Conservation (phyloP, 2,329 filamentous ascomycete genomes). For the Pseudocercospora cruenta region DNA sequence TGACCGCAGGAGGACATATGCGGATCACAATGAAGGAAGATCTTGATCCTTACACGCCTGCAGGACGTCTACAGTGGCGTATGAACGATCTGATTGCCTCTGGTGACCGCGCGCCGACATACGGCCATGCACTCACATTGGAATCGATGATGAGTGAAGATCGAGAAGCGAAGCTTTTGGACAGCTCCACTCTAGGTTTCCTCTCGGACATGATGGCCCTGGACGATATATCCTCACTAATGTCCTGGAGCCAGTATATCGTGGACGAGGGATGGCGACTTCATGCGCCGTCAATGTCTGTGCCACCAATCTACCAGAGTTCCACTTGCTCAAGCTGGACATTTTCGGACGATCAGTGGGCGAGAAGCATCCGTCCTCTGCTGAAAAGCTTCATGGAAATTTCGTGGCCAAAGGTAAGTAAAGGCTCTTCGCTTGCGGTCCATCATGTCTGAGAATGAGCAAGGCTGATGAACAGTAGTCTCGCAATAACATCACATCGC, state of each 20-base stretch:
- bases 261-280: background rate
- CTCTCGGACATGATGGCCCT: conserved; percentile 8
- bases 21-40: background rate
- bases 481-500: background rate
- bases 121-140: background rate
- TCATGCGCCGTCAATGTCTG: background rate
- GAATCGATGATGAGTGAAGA: conserved; percentile 5
- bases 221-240: background rate
- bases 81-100: background rate
- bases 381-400: conserved; percentile 3
- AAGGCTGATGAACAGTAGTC: too few relatives aligned
- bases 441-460: too few relatives aligned
- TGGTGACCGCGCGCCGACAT: background rate
- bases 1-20: background rate
- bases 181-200: background rate
- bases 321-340: background rate
- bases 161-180: background rate
- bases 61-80: background rate
- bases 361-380: background rate
- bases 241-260: background rate
- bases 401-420: conserved; percentile 11
- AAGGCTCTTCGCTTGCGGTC: too few relatives aligned
- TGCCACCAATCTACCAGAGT: background rate
- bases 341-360: background rate
- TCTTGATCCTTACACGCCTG: background rate